Evolutionary conservation across 768 basidiomycete genomes (phyloP).

Genomic region (Termitomyces sp.): DNA sequence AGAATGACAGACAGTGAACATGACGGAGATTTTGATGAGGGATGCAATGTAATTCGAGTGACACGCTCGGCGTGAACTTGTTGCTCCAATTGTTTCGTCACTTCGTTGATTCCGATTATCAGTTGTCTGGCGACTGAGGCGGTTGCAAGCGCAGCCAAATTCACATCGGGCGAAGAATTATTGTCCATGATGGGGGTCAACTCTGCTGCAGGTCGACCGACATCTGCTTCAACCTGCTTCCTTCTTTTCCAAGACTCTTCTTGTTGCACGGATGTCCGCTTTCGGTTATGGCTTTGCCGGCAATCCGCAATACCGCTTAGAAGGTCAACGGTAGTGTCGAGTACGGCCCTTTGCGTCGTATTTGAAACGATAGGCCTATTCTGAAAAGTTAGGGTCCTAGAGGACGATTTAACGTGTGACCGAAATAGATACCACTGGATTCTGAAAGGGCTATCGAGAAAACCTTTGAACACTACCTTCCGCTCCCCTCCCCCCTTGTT

Average conservation of each 20-base stretch:
- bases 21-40: slow-evolving; percentile 8
- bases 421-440: slow-evolving; percentile 50
- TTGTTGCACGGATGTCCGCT: slow-evolving; percentile 15
- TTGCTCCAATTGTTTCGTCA: slow-evolving; percentile 66
- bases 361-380: slow-evolving; percentile 57
- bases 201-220: not conserved
- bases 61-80: slow-evolving; percentile 34
- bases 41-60: slow-evolving; percentile 17
- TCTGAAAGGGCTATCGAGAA: slow-evolving; percentile 67
- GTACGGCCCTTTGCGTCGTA: slow-evolving; percentile 55
- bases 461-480: slow-evolving; percentile 55
- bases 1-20: slow-evolving; percentile 42
- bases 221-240: not conserved
- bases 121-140: slow-evolving; percentile 45
- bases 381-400: slow-evolving; percentile 5
- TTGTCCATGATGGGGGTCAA: not conserved
- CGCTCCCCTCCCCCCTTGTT: slow-evolving; percentile 40
- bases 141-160: slow-evolving; percentile 3
- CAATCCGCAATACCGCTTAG: slow-evolving; percentile 47
- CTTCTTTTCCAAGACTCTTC: slow-evolving; percentile 10
- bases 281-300: slow-evolving; percentile 36
- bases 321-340: slow-evolving; percentile 44
- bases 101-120: slow-evolving; percentile 70
- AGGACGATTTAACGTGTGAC: slow-evolving; percentile 5
- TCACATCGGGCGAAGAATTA: not conserved